Base-by-base conservation (phyloP, 768 basidiomycete genomes). In the Macrolepiota fuliginosa region DNA sequence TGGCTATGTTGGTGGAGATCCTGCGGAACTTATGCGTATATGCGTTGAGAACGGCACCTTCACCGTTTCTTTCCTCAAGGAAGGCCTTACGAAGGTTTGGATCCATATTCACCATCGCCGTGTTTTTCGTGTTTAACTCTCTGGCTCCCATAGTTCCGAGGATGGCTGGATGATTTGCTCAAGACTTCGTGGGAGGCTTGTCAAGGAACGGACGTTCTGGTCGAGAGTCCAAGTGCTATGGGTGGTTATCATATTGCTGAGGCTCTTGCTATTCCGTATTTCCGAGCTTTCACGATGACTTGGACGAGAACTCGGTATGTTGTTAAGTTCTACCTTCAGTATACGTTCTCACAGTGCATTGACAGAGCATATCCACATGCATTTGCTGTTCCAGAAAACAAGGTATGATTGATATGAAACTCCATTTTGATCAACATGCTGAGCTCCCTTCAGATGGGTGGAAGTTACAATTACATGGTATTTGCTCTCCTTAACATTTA, bases 31-130 rank as follows among this genome's bases (percentile, higher is more conserved):
- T 45, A 96, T 98, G 95, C 85, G 92, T 56, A 94, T 99, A 65
- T 98, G 96, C 72, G 90, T 98, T 36, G 96, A 98, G 74, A 98
- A 99, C 74, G 97, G 97, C 63, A 97, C 90, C 61, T 99, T 98
- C 70, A 97, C 96, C 0, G 90, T 98, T 39, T 87, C 94, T 0
- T 98, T 98, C 75, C 76, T 98, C 72, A 95, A 90, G 72, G 97
- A 99, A 71, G 90, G 88, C 11, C 72, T 98, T 39, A 79, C 85
- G 63, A 97, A 94, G 85, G 94, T 92, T 62, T 42, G 70, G 53
- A 61, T n/a, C 27, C 35, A 35, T 37, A 27, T 32, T 54, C 45
- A 37, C 27, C 13, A 32, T 63, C 56, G 49, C 54, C 25, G 60
- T 46, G 35, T 13, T 51, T 47, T 10, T 39, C 40, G 39, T 58